Base-by-base conservation (phyloP, 23 red algal species). In the Agarophyton chilense region DNA sequence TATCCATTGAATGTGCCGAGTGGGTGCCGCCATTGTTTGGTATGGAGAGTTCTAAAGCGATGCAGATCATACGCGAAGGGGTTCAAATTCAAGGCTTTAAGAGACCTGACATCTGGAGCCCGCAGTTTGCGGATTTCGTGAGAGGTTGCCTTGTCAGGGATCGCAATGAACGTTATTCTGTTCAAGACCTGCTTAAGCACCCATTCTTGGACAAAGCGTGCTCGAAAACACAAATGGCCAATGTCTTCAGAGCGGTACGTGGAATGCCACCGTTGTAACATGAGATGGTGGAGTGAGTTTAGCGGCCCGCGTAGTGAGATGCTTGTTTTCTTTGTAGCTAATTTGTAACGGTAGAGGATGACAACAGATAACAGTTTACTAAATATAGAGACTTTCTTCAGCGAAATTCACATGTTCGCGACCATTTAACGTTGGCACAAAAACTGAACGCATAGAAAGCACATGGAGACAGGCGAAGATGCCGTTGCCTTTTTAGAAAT, bases 1-100 rank as follows among this genome's bases (percentile, higher is more conserved):
- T 98, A 19, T 88, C 88, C 63, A 90, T 98, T 8, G 96, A 98
- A 79, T 94, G 93, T 41, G 96, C 93, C 10, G 92, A 98, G 49
- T 94, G 96, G 76, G 93, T 93, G 56, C 96, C 96, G 2, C 96
- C 96, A 19, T 46, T 85, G 32, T 80, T 98, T 28, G 75, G 83
- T 17, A 81, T 90, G 68, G 87, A 90, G 53, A 94, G 88, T 70
- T 47, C 92, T 8, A 35, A 81, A 64, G 96, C 96, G 18, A 93
- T 98, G 96, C 72, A 91, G 38, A 70, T 95, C 12, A 98, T 98
- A 49, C 90, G 90, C 17, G 62, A 83, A 21, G 93, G 91, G 45
- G 77, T 79, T 14, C 65, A 78, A 57, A 83, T 88, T 29, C 96
- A 94, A 39, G 74, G 90, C 19, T 91, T 98, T 19, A 67, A 81